phyloP scores from a whole-genome alignment of 495 filamentous ascomycete species.

The Neurospora africana region DNA sequence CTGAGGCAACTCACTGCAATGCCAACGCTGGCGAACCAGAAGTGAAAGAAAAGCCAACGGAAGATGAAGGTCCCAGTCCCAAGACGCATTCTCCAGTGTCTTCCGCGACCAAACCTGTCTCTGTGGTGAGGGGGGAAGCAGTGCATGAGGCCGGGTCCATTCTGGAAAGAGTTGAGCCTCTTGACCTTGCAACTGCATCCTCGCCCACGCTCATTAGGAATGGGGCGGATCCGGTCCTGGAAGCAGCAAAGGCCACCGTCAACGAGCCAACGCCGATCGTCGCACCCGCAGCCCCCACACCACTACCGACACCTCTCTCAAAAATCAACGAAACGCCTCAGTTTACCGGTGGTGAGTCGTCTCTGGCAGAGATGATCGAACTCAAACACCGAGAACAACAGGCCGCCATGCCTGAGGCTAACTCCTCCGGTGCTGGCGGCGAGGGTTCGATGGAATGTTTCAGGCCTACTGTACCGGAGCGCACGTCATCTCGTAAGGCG shows the following conservation, averaged over 20 bases:
- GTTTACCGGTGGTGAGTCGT: conserved; percentile 8
- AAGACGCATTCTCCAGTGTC: conserved; percentile 13
- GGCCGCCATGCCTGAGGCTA: conserved; percentile 17
- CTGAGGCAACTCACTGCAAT: conserved; percentile 12
- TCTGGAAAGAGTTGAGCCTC: conserved; percentile 51
- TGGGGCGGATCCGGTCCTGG: conserved; percentile 1
- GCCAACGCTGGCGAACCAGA: neutral
- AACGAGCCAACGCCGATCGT: neutral
- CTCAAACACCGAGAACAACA: conserved; percentile 35
- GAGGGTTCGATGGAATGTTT: conserved; percentile 6
- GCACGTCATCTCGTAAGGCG: conserved; percentile 30
- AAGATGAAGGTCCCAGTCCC: neutral
- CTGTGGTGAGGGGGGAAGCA: conserved; percentile 9
- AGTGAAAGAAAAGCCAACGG: neutral
- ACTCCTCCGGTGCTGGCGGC: conserved; percentile 7
- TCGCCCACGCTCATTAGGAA: conserved; percentile 13
- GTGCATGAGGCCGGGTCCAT: conserved; percentile 11
- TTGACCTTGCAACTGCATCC: conserved; percentile 57
- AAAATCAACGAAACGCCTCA: neutral
- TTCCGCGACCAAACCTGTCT: conserved; percentile 12
- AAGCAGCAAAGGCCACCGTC: conserved; percentile 3
- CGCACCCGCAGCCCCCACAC: neutral
- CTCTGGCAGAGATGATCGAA: conserved; percentile 40
- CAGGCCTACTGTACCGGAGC: conserved; percentile 22
- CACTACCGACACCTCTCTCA: neutral